Conservation (phyloP, 2,329 filamentous ascomycete genomes). For the Microcera coccophila region DNA sequence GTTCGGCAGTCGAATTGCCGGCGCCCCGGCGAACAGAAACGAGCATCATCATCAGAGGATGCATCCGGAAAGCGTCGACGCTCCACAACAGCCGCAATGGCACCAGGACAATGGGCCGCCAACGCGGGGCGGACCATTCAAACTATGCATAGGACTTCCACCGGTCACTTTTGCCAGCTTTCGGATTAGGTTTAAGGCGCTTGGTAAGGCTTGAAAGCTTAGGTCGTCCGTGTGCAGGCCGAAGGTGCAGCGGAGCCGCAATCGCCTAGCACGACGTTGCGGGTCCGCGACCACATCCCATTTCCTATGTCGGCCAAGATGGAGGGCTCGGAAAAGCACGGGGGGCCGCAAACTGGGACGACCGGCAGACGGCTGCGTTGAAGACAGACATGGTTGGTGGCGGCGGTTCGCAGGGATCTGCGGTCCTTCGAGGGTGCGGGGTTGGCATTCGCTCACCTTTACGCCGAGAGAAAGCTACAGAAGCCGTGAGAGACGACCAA, state of each 20-base stretch:
- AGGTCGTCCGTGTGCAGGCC: slow-evolving; percentile 22
- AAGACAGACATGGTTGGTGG: slow-evolving; percentile 3
- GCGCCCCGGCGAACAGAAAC: no score
- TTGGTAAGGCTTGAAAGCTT: no score
- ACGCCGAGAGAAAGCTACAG: slow-evolving; percentile 18
- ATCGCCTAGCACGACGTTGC: slow-evolving; percentile 18
- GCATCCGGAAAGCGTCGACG: no score
- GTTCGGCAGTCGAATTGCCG: no score
- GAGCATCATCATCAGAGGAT: no score
- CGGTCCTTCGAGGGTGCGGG: slow-evolving; percentile 19
- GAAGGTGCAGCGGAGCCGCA: slow-evolving; percentile 30
- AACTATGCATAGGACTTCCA: no score
- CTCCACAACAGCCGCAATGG: no score
- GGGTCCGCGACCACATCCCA: slow-evolving; percentile 22
- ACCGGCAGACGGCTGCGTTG: slow-evolving; percentile 14
- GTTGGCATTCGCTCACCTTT: slow-evolving; percentile 25
- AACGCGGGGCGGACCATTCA: no score
- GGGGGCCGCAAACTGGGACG: slow-evolving; percentile 13
- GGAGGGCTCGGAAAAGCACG: slow-evolving; percentile 19
- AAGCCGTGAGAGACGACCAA: not conserved
- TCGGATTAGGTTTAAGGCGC: no score
- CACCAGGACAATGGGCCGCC: no score
- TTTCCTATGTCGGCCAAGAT: slow-evolving; percentile 17
- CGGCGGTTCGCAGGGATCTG: slow-evolving; percentile 1
- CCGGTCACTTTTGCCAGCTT: no score